Evolutionary conservation across 352 stramenopile species (phyloP).

Genomic region (Globisporangium apiculatum): DNA sequence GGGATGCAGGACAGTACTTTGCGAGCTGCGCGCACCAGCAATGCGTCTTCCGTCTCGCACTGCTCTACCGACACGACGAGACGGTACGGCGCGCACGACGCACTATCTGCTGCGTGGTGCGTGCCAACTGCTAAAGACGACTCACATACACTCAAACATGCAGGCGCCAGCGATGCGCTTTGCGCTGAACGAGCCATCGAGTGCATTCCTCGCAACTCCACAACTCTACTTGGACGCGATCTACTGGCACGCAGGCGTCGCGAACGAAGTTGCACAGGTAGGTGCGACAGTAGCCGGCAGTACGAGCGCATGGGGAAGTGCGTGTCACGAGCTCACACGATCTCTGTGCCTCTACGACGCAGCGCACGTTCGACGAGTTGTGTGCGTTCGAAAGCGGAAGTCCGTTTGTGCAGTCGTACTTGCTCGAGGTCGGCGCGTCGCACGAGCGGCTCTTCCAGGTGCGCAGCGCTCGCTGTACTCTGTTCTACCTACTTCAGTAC

Average conservation of each 20-base stretch:
- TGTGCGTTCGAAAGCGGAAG: conserved; percentile 39
- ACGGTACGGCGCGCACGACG: not conserved
- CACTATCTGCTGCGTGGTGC: too few species aligned
- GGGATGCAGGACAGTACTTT: conserved; percentile 25
- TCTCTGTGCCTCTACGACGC: not conserved
- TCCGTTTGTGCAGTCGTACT: conserved; percentile 38
- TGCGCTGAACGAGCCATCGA: conserved; percentile 6
- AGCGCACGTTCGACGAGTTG: conserved; percentile 34
- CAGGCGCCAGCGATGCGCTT: conserved; percentile 5
- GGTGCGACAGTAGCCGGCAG: not conserved
- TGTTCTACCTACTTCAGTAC: conserved; percentile 12
- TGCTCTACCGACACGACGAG: conserved; percentile 10
- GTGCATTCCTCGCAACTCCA: conserved; percentile 22
- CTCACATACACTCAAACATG: conserved; percentile 4
- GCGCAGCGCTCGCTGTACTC: conserved; percentile 4
- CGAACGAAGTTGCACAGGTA: conserved; percentile 30
- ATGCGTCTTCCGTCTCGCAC: conserved; percentile 2
- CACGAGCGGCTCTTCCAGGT: conserved; percentile 53
- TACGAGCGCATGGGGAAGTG: too few species aligned
- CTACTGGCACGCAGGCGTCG: conserved; percentile 36
- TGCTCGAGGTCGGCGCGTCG: conserved; percentile 38
- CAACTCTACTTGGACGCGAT: conserved; percentile 34
- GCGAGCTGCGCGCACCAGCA: not conserved
- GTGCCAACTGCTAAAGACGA: too few species aligned
- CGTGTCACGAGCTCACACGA: not conserved